These are phyloP conservation scores for Daldinia sp. DNA, from an alignment of 2,329 filamentous ascomycete genomes.

Conservation along the genomic window DNA sequence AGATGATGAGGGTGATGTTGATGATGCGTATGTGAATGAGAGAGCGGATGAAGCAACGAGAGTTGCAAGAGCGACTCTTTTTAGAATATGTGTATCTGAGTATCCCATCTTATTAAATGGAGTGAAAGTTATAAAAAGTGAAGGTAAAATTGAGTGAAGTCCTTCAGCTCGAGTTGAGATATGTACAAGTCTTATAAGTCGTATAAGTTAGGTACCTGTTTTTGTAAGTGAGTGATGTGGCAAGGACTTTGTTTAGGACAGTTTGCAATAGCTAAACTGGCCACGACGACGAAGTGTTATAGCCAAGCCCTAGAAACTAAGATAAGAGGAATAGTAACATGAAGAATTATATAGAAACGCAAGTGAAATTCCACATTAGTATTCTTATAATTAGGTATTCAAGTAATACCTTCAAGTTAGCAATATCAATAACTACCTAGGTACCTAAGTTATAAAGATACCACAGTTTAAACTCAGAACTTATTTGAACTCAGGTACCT, in stretches of 20 bases:
- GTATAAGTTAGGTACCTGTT: neutral
- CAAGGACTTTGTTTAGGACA: slow-evolving; percentile 49
- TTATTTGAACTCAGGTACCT: neutral
- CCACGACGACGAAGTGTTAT: slow-evolving; percentile 43
- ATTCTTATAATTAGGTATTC: neutral
- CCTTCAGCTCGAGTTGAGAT: slow-evolving; percentile 11
- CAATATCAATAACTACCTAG: neutral
- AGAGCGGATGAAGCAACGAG: slow-evolving; percentile 37
- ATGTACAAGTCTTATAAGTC: neutral
- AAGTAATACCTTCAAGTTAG: neutral
- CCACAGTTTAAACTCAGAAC: neutral
- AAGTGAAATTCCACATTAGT: slow-evolving; percentile 3
- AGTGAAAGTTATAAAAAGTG: neutral
- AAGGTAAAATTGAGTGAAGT: neutral
- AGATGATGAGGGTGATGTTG: slow-evolving; percentile 43
- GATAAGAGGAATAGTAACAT: slow-evolving; percentile 7
- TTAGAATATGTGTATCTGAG: slow-evolving; percentile 28
- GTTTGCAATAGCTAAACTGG: slow-evolving; percentile 48
- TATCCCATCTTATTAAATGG: slow-evolving; percentile 39
- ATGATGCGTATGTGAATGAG: slow-evolving; percentile 49
- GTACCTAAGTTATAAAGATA: too few relatives aligned
- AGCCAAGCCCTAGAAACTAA: slow-evolving; percentile 16
- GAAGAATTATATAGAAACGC: slow-evolving; percentile 8
- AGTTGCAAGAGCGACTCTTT: slow-evolving; percentile 35
- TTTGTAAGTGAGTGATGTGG: slow-evolving; percentile 43